A percentile compares a stretch with the other conserved stretches of the same genome.
Conservation (phyloP, 768 basidiomycete species). For the Hysterangium stoloniferum region DNA sequence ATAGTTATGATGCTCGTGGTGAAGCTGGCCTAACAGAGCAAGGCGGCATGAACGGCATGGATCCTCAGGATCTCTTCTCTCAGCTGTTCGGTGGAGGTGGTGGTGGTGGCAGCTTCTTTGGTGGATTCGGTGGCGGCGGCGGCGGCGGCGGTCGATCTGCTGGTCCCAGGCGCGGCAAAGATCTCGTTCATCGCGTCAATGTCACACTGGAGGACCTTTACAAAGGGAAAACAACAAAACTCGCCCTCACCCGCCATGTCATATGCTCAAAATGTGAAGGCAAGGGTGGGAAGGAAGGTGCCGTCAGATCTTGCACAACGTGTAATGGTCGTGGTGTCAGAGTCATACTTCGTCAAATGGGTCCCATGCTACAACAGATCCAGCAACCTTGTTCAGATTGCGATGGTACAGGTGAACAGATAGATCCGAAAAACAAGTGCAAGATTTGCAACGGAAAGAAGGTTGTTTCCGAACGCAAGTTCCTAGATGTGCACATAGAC, state of each 20-base stretch:
- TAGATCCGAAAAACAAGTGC: conserved; percentile 91
- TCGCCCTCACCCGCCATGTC: conserved; percentile 90
- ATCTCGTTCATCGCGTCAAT: conserved; percentile 93
- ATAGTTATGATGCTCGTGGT: conserved; percentile 76
- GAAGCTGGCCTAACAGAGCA: conserved; percentile 85
- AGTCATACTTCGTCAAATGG: conserved; percentile 91
- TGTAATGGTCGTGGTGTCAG: conserved; percentile 91
- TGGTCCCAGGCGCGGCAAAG: conserved; percentile 90
- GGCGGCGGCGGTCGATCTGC: conserved; percentile 47
- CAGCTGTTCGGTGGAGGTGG: conserved; percentile 76
- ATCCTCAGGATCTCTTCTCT: conserved; percentile 94
- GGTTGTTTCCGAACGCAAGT: conserved; percentile 87
- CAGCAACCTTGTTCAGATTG: conserved; percentile 94
- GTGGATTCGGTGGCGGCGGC: conserved; percentile 63
- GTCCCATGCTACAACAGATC: conserved; percentile 99
- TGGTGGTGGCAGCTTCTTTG: conserved; percentile 36
- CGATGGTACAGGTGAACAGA: conserved; percentile 87
- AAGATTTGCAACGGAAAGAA: conserved; percentile 93
- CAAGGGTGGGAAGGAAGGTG: conserved; percentile 95
- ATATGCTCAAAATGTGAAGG: conserved; percentile 93
- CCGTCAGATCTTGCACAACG: conserved; percentile 66
- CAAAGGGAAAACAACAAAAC: conserved; percentile 97
- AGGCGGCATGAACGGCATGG: conserved; percentile 93
- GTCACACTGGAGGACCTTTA: conserved; percentile 98
- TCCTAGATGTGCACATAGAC: conserved; percentile 96